phyloP scores from a whole-genome alignment of 1,284 basidiomycete species.

The Boletellus dicymbophilus region DNA sequence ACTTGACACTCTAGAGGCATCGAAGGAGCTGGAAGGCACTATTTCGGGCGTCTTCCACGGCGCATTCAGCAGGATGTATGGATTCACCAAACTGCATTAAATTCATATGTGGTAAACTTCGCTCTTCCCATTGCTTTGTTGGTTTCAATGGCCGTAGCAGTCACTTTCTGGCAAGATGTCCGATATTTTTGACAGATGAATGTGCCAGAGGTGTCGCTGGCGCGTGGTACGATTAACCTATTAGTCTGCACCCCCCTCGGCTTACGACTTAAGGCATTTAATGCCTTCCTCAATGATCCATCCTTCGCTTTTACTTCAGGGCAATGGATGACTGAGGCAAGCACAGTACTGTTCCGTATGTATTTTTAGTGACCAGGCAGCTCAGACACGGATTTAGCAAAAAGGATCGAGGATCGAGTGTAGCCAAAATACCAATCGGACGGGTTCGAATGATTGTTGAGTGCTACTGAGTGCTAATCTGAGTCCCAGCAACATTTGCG shows the following conservation, averaged over 20 bases:
- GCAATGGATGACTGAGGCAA: constrained; percentile 84
- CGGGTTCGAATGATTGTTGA: constrained; percentile 85
- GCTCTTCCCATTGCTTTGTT: not conserved
- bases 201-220: constrained; percentile 55
- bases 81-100: constrained; percentile 64
- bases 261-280: constrained; percentile 59
- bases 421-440: constrained; percentile 59
- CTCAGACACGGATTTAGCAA: constrained; percentile 75
- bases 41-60: constrained; percentile 61
- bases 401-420: constrained; percentile 57
- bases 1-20: constrained; percentile 69
- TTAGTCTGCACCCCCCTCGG: too few relatives aligned
- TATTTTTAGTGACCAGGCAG: constrained; percentile 64
- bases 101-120: constrained; percentile 56
- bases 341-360: constrained; percentile 4
- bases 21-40: constrained; percentile 70
- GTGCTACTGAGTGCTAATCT: constrained; percentile 74
- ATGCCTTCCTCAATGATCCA: constrained; percentile 63
- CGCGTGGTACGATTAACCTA: too few relatives aligned
- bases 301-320: constrained; percentile 68
- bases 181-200: constrained; percentile 80
- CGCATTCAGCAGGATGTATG: constrained; percentile 59
- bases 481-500: constrained; percentile 72
- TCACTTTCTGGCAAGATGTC: constrained; percentile 43
- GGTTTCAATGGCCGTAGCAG: too few relatives aligned